Percentiles rank a stretch among this genome's conserved stretches.
Conservation (phyloP, 2,329 filamentous ascomycete genomes). For the Beauveria caledonica region DNA sequence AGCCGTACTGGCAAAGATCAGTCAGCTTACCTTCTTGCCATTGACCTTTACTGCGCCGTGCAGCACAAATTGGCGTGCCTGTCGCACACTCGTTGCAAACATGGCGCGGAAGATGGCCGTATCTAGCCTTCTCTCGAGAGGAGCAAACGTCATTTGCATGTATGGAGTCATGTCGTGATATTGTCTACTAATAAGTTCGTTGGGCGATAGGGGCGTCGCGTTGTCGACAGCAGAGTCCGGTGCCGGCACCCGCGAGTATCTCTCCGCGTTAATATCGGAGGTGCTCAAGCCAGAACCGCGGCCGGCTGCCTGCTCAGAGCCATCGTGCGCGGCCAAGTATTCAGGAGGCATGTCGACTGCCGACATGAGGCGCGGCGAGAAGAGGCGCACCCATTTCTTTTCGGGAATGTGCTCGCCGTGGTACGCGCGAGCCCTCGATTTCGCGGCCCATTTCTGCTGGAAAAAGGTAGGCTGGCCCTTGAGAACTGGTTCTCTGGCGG, state of each 20-base stretch:
- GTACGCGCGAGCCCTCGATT: conserved; percentile 74
- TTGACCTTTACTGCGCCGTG: conserved; percentile 94
- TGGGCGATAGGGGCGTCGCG: conserved; percentile 24
- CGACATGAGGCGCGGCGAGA: conserved; percentile 69
- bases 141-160: conserved; percentile 93
- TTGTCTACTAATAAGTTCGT: conserved; percentile 25
- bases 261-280: conserved; percentile 24
- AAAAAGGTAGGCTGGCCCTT: conserved; percentile 62
- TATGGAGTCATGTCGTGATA: conserved; percentile 61
- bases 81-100: conserved; percentile 87
- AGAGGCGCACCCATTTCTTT: conserved; percentile 90
- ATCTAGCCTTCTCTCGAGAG: conserved; percentile 82
- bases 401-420: conserved; percentile 94
- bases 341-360: conserved; percentile 77
- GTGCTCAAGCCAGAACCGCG: conserved; percentile 62
- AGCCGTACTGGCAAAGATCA: no score
- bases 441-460: conserved; percentile 96
- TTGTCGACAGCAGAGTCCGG: conserved; percentile 14
- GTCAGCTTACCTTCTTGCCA: conserved; percentile 72
- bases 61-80: conserved; percentile 88
- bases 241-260: conserved; percentile 24
- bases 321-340: conserved; percentile 74
- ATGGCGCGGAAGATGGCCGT: conserved; percentile 90
- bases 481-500: conserved; percentile 23
- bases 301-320: conserved; percentile 73